Evolutionary conservation across 2,329 filamentous ascomycete species (phyloP).

Genomic region (Hysterium pulicare): DNA sequence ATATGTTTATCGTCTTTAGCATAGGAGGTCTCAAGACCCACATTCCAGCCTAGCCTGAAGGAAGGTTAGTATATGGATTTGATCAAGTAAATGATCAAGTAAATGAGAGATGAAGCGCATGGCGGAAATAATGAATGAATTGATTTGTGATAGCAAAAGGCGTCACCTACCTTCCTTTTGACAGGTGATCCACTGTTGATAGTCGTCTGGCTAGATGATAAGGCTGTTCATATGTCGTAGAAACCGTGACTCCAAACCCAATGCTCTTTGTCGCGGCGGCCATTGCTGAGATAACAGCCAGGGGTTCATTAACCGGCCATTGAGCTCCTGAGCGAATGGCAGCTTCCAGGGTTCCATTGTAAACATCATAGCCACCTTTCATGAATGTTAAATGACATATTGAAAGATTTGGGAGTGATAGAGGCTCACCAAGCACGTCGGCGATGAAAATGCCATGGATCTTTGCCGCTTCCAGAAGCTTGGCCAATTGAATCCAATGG

Average conservation of each 20-base stretch:
- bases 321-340: slow-evolving; percentile 62
- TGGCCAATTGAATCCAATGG: slow-evolving; percentile 4
- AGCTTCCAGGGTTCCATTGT: slow-evolving; percentile 60
- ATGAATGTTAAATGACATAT: no score
- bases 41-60: slow-evolving; percentile 54
- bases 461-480: slow-evolving; percentile 2
- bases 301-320: slow-evolving; percentile 68
- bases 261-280: slow-evolving; percentile 64
- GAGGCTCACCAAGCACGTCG: slow-evolving; percentile 2
- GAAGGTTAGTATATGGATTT: slow-evolving; percentile 9
- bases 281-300: slow-evolving; percentile 63
- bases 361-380: slow-evolving; percentile 68
- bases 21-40: slow-evolving; percentile 21
- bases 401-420: background rate
- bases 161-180: slow-evolving; percentile 51
- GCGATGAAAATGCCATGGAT: slow-evolving; percentile 4
- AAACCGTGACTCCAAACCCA: slow-evolving; percentile 66
- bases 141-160: background rate
- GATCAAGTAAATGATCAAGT: background rate
- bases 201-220: slow-evolving; percentile 65
- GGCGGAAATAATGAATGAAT: slow-evolving; percentile 6
- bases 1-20: no score
- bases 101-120: slow-evolving; percentile 12
- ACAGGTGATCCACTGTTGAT: slow-evolving; percentile 65
- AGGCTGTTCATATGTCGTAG: slow-evolving; percentile 67